Evolutionary conservation across 306 rosid species (phyloP).

Genomic region (Prunus dulcis): DNA sequence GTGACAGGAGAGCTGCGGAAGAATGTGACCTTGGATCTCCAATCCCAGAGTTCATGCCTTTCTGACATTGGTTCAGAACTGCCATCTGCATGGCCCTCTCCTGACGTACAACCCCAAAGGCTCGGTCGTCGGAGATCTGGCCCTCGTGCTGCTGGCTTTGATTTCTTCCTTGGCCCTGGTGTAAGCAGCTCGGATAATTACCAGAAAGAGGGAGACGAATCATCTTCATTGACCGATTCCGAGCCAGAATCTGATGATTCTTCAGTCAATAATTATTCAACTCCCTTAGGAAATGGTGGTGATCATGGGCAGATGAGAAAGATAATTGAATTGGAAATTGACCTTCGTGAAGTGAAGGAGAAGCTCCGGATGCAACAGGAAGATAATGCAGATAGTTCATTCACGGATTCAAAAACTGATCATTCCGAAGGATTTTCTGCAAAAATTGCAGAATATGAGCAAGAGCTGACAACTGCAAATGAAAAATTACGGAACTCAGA

Average conservation of each 20-base stretch:
- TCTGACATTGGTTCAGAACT: conserved; percentile 74
- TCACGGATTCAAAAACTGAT: conserved; percentile 37
- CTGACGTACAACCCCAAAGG: conserved; percentile 34
- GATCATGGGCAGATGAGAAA: conserved; percentile 57
- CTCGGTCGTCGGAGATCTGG: conserved; percentile 46
- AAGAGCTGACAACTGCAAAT: conserved; percentile 54
- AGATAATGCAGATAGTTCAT: conserved; percentile 44
- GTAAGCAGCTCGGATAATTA: conserved; percentile 53
- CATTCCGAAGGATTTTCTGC: conserved; percentile 36
- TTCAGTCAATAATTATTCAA: conserved; percentile 78
- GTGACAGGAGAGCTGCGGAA: conserved; percentile 77
- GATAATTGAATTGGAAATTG: conserved; percentile 72
- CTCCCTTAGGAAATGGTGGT: conserved; percentile 38
- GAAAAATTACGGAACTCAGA: conserved; percentile 50
- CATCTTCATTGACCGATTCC: conserved; percentile 75
- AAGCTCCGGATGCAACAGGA: conserved; percentile 63
- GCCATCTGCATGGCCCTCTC: conserved; percentile 43
- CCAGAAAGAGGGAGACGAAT: conserved; percentile 81
- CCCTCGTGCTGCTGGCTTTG: conserved; percentile 92
- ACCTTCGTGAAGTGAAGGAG: conserved; percentile 75
- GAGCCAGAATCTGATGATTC: conserved; percentile 91
- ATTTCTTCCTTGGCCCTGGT: conserved; percentile 80
- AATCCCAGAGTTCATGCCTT: conserved; percentile 68
- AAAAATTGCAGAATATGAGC: conserved; percentile 47
- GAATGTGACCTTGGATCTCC: conserved; percentile 75